These are phyloP conservation scores for Primulina tabacum DNA, from an alignment of 257 asterid species.

Conservation along the genomic window DNA sequence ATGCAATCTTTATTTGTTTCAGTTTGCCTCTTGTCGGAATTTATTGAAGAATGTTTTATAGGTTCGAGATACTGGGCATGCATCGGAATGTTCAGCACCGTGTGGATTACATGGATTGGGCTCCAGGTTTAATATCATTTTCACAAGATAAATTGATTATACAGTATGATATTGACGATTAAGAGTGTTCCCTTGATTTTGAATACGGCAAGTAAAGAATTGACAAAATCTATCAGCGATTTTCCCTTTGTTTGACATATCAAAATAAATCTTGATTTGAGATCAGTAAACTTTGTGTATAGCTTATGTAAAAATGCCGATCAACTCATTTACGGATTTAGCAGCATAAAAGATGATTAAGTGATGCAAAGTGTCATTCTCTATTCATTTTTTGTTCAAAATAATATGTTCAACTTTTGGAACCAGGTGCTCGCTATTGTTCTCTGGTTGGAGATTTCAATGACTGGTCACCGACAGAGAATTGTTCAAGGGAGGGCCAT, in stretches of 20 bases:
- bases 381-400: conserved; percentile 21
- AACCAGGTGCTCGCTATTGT: conserved; percentile 94
- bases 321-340: conserved; percentile 5
- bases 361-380: not conserved
- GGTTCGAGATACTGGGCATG: conserved; percentile 85
- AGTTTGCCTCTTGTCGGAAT: conserved; percentile 13
- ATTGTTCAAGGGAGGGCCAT: conserved; percentile 89
- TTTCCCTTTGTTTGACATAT: conserved; percentile 19
- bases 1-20: conserved; percentile 13
- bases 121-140: conserved; percentile 67
- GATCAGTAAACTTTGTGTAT: not conserved
- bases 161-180: not conserved
- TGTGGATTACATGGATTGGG: conserved; percentile 98
- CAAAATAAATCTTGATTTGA: conserved; percentile 2
- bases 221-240: conserved; percentile 1
- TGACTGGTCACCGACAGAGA: conserved; percentile 88
- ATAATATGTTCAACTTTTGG: conserved; percentile 27
- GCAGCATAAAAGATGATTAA: not conserved
- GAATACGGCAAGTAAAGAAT: not conserved
- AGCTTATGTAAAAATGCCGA: not conserved
- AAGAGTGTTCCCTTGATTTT: conserved; percentile 11
- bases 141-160: conserved; percentile 1
- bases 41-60: conserved; percentile 26
- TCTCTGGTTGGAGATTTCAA: conserved; percentile 86
- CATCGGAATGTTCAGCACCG: conserved; percentile 87